Evolutionary conservation across 257 asterid species (phyloP), one percentile per base, ranked within the genome.

Genomic region (Voacanga thouarsii): DNA sequence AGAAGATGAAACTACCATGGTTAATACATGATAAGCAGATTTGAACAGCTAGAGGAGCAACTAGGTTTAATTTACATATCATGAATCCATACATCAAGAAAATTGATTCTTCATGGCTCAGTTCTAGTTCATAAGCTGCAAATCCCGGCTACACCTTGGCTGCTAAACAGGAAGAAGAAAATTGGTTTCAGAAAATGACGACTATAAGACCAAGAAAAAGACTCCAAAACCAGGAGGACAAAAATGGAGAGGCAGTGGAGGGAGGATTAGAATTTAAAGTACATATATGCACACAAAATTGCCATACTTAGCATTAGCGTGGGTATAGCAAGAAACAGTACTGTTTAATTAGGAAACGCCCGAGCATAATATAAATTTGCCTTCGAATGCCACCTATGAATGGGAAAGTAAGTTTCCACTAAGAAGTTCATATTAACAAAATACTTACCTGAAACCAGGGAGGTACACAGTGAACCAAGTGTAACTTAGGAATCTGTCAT

Each of bases 1-100:
- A 74, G 83, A 63, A 43, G 12, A 53, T 24, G 66, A 28, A 41
- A 68, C 59, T 30, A 8, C 45, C 66, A 1, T 56, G 47, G 15
- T 50, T 21, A 43, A 56, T 69, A 33, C 43, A 55, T 78, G 44
- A 71, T 37, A 77, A 39, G 78, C 50, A 45, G 56, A 63, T 64
- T 11, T 39, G 23, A 63, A 21, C 43, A 64, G 49, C 71, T 44
- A 68, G 37, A 75, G 67, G 33, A 71, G 51, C 50, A 72, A 70
- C 79, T 71, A 66, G 67, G 45, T 45, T 78, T 67, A 59, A 78
- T 81, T 78, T 84, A 81, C 85, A 84, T 65, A 44, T 55, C 72
- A 71, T 69, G 73, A 59, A 68, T 83, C 76, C 80, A 80, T 47
- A 8, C 49, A 77, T 78, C 79, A 81, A 71, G 61, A 74, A 70